Conservation (phyloP, 2,329 filamentous ascomycete species). For the Colletotrichum destructivum region DNA sequence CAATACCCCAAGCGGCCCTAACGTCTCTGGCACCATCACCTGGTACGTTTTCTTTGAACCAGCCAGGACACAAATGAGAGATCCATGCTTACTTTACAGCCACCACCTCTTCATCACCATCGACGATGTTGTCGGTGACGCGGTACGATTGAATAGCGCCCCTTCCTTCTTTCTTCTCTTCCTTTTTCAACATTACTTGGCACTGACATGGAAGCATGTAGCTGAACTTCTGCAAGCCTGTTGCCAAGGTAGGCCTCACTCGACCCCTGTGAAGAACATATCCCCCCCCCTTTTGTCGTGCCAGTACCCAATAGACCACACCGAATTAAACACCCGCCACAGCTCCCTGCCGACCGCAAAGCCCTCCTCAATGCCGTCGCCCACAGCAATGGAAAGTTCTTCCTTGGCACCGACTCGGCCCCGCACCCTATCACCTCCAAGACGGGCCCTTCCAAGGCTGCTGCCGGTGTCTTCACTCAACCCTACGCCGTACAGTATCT, state of each 20-base stretch:
- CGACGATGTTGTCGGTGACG: slow-evolving; percentile 77
- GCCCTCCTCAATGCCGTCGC: slow-evolving; percentile 78
- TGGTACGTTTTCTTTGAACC: slow-evolving; percentile 49
- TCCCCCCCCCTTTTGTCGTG: not conserved
- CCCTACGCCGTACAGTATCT: slow-evolving; percentile 78
- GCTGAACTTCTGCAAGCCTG: slow-evolving; percentile 81
- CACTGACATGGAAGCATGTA: slow-evolving; percentile 17
- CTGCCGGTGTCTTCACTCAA: slow-evolving; percentile 86
- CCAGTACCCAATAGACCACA: not conserved
- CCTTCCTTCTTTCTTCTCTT: too few species aligned
- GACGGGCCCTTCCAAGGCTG: slow-evolving; percentile 64
- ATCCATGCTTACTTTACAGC: slow-evolving; percentile 59
- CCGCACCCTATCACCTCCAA: slow-evolving; percentile 75
- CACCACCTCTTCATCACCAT: slow-evolving; percentile 88
- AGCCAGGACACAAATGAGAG: too few species aligned
- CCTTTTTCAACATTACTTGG: not conserved
- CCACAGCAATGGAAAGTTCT: slow-evolving; percentile 76
- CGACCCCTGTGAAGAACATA: not conserved
- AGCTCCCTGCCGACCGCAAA: slow-evolving; percentile 74
- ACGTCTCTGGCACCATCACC: slow-evolving; percentile 69
- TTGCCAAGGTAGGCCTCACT: slow-evolving; percentile 71
- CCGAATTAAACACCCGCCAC: not conserved
- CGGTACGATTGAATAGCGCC: slow-evolving; percentile 44
- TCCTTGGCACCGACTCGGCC: slow-evolving; percentile 81
- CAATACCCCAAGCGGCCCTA: slow-evolving; percentile 78